Conservation (phyloP, 2,329 filamentous ascomycete genomes). For the Bipolaris bicolor region DNA sequence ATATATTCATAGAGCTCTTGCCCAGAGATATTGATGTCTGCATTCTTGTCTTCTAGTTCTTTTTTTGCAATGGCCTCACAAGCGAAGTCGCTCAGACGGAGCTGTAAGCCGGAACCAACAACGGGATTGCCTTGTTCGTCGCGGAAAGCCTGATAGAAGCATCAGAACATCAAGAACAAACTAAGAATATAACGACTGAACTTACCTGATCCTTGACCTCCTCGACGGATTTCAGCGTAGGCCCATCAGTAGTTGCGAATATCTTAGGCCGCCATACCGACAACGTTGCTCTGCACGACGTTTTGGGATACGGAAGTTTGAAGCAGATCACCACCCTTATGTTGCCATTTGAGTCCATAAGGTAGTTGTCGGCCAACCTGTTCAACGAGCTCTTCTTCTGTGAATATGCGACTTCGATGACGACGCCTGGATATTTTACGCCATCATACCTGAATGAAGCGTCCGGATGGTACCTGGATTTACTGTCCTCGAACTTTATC, state of each 20-base stretch:
- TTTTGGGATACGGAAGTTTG: no score
- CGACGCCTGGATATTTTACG: no score
- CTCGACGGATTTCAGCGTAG: neutral
- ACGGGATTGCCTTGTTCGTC: constrained; percentile 23
- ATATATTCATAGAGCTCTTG: constrained; percentile 8
- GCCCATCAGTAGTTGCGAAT: neutral
- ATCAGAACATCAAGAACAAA: neutral
- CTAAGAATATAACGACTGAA: neutral
- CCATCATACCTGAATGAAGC: no score
- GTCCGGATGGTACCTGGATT: no score
- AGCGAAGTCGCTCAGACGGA: neutral
- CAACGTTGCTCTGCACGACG: constrained; percentile 18
- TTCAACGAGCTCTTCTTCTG: no score
- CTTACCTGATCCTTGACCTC: neutral
- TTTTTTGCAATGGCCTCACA: neutral
- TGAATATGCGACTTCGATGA: no score
- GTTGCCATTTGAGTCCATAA: no score
- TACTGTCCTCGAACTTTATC: no score
- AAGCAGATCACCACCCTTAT: no score
- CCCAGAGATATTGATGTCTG: neutral
- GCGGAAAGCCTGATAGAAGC: constrained; percentile 32
- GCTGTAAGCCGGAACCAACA: neutral
- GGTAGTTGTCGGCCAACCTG: no score
- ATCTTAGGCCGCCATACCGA: neutral
- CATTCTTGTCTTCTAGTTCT: constrained; percentile 6